These are phyloP conservation scores for Strobilomyces confusus DNA, from an alignment of 768 basidiomycete species.

Conservation along the genomic window DNA sequence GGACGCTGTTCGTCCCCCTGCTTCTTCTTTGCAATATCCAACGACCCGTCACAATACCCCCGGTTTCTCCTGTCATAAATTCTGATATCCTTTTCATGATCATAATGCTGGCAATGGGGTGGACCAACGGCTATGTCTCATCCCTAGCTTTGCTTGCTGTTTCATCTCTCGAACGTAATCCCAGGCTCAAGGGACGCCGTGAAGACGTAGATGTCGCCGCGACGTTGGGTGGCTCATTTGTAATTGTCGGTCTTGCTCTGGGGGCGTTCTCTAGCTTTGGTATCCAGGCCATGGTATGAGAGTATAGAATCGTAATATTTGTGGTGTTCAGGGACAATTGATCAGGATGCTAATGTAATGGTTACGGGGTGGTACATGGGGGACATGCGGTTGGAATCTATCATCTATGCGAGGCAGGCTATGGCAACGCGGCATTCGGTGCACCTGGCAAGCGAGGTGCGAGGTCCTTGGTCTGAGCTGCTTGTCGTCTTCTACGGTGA, in stretches of 20 bases:
- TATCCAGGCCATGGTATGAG: conserved; percentile 63
- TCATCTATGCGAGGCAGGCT: background rate
- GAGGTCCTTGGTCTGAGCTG: conserved; percentile 62
- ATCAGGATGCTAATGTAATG: background rate
- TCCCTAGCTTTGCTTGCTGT: conserved; percentile 80
- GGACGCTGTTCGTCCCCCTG: conserved; percentile 80
- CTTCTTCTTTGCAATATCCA: conserved; percentile 89
- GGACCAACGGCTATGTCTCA: conserved; percentile 77
- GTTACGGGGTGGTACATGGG: background rate
- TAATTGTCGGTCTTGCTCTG: conserved; percentile 68
- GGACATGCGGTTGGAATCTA: background rate
- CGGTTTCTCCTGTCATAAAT: conserved; percentile 47
- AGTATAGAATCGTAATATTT: conserved; percentile 4
- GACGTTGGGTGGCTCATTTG: conserved; percentile 72
- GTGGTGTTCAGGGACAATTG: too few relatives aligned
- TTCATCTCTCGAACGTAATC: conserved; percentile 78
- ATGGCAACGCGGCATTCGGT: conserved; percentile 36
- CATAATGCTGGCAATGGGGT: conserved; percentile 69
- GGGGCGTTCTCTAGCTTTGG: conserved; percentile 83
- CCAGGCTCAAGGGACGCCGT: conserved; percentile 56
- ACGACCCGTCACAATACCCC: conserved; percentile 32
- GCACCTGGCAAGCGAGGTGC: conserved; percentile 68
- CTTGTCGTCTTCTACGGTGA: conserved; percentile 65
- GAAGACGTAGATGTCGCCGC: conserved; percentile 87
- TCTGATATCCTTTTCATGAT: conserved; percentile 76